Conservation (phyloP, 148 eudicot species). For the Amaranthus cruentus region DNA sequence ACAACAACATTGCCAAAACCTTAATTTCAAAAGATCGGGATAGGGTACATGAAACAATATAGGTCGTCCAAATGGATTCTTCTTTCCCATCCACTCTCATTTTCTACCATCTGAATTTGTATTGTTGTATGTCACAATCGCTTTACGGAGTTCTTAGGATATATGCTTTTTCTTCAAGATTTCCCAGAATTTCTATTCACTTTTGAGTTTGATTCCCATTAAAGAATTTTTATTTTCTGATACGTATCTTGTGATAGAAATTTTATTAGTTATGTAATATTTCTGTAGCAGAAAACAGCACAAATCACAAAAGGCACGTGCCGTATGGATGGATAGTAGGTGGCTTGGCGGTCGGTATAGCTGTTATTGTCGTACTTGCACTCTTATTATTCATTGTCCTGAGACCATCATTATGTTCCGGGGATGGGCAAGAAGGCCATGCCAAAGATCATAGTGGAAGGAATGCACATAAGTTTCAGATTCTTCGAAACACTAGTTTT, state of each 20-base stretch:
- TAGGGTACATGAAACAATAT: too few species aligned
- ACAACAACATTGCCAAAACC: too few species aligned
- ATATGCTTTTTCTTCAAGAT: neutral
- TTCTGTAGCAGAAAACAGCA: slow-evolving; percentile 36
- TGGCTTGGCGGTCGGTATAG: slow-evolving; percentile 55
- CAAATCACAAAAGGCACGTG: slow-evolving; percentile 40
- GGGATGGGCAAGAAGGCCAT: slow-evolving; percentile 33
- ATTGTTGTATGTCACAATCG: neutral
- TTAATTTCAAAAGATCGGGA: too few species aligned
- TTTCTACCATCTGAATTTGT: too few species aligned
- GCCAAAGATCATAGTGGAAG: slow-evolving; percentile 55
- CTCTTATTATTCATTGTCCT: slow-evolving; percentile 39
- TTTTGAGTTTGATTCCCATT: neutral
- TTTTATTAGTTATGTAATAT: neutral
- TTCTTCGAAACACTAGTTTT: slow-evolving; percentile 64
- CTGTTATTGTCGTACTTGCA: slow-evolving; percentile 45
- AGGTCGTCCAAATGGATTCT: too few species aligned
- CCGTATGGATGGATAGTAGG: slow-evolving; percentile 87
- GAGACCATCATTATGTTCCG: slow-evolving; percentile 50
- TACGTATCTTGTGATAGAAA: neutral
- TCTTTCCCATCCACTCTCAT: too few species aligned
- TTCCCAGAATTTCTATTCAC: neutral
- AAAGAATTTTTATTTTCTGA: neutral
- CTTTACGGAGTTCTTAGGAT: neutral
- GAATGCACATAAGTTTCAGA: slow-evolving; percentile 54